phyloP scores from a whole-genome alignment of 108 stramenopile species.

The Nannochloropsis salina region DNA sequence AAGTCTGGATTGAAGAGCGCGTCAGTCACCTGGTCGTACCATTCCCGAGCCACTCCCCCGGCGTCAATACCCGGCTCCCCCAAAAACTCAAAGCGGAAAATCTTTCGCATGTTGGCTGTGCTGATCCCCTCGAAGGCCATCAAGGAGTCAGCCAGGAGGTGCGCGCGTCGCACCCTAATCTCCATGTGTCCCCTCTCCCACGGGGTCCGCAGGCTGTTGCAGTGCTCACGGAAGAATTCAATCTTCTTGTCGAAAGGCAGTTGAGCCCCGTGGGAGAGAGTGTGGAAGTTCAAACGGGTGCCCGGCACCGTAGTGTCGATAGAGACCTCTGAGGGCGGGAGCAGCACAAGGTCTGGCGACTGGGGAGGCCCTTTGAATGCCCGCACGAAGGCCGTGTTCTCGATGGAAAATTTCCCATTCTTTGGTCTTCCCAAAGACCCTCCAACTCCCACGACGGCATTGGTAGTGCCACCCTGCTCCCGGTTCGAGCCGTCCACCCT shows the following conservation, averaged over 20 bases:
- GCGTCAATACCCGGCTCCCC: slow-evolving; percentile 55
- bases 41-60: slow-evolving; percentile 53
- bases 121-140: slow-evolving; percentile 43
- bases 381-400: slow-evolving; percentile 25
- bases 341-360: slow-evolving; percentile 5
- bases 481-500: slow-evolving; percentile 29
- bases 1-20: slow-evolving; percentile 52
- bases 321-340: slow-evolving; percentile 38
- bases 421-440: background rate
- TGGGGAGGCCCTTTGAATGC: slow-evolving; percentile 10
- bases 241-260: slow-evolving; percentile 44
- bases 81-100: slow-evolving; percentile 52
- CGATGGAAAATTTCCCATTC: background rate
- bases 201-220: slow-evolving; percentile 38
- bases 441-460: background rate
- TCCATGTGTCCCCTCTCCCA: slow-evolving; percentile 50
- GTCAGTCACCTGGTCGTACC: slow-evolving; percentile 52
- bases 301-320: slow-evolving; percentile 46
- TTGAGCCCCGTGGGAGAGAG: slow-evolving; percentile 37
- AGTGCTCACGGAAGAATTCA: slow-evolving; percentile 44
- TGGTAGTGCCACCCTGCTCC: background rate
- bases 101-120: slow-evolving; percentile 47
- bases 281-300: slow-evolving; percentile 46
- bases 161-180: slow-evolving; percentile 35
- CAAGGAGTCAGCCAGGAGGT: slow-evolving; percentile 50